Evolutionary conservation across 2,329 filamentous ascomycete species (phyloP).

Genomic region (Cercospora beticola): DNA sequence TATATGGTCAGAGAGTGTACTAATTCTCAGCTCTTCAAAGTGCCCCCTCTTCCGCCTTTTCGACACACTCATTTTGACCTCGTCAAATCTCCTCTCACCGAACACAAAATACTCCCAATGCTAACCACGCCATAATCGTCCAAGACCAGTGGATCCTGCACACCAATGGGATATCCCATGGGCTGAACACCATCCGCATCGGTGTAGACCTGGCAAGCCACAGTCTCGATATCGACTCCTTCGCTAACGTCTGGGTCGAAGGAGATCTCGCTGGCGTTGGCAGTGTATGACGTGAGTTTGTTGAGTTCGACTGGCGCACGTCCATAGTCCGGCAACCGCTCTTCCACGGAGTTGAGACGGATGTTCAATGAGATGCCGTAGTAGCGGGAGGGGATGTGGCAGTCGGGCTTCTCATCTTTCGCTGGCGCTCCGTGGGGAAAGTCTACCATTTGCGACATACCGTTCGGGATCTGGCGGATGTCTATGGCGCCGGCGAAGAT

Average conservation of each 20-base stretch:
- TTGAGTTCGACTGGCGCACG: constrained; percentile 23
- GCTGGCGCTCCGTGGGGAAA: background rate
- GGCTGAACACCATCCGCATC: constrained; percentile 16
- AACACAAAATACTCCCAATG: constrained; percentile 9
- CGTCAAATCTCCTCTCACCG: constrained; percentile 5
- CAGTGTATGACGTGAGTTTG: constrained; percentile 11
- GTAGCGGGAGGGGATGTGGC: constrained; percentile 11
- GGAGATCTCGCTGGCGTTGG: constrained; percentile 9
- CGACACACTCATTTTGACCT: background rate
- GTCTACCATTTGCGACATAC: background rate
- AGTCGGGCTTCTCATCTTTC: background rate
- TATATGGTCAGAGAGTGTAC: background rate
- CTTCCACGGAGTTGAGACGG: constrained; percentile 3
- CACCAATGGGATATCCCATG: background rate
- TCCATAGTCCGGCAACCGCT: constrained; percentile 10
- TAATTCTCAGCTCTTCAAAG: background rate
- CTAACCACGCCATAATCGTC: background rate
- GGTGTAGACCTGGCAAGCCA: constrained; percentile 22
- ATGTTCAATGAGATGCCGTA: constrained; percentile 23
- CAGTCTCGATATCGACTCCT: constrained; percentile 4
- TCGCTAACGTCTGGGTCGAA: constrained; percentile 19
- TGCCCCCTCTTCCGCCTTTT: background rate
- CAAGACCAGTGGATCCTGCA: background rate
- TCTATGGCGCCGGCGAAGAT: background rate
- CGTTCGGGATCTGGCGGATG: background rate